Conservation (phyloP, 805 yeast species). For the Wickerhamomyces kurtzmanii region DNA sequence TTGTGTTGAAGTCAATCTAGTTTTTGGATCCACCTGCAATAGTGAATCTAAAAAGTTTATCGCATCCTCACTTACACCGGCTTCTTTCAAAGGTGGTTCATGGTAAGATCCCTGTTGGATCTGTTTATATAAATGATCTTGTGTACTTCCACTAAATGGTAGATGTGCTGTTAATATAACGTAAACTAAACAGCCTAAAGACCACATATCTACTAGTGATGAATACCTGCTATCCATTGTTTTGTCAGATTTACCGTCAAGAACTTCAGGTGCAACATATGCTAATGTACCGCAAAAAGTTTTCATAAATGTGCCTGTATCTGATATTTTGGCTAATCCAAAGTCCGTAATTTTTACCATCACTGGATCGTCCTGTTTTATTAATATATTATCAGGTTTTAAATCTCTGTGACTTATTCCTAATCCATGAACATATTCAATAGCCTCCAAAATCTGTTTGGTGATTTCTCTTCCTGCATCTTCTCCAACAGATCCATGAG, state of each 20-base stretch:
- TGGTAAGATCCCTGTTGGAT: slow-evolving; percentile 75
- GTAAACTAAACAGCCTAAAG: slow-evolving; percentile 88
- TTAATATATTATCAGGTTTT: slow-evolving; percentile 91
- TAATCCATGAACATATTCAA: slow-evolving; percentile 75
- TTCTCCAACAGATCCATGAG: slow-evolving; percentile 87
- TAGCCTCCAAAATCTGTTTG: slow-evolving; percentile 74
- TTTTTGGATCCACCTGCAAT: slow-evolving; percentile 66
- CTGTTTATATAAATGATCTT: slow-evolving; percentile 70
- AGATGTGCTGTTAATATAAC: slow-evolving; percentile 88
- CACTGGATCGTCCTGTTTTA: slow-evolving; percentile 87
- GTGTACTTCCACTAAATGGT: slow-evolving; percentile 92
- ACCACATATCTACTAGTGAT: slow-evolving; percentile 93
- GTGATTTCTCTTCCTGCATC: slow-evolving; percentile 83
- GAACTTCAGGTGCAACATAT: slow-evolving; percentile 92
- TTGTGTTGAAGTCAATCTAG: slow-evolving; percentile 62
- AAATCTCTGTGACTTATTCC: slow-evolving; percentile 96
- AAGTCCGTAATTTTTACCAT: slow-evolving; percentile 91
- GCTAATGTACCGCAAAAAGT: slow-evolving; percentile 98
- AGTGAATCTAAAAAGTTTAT: slow-evolving; percentile 61
- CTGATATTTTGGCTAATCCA: slow-evolving; percentile 89
- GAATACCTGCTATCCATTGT: slow-evolving; percentile 41
- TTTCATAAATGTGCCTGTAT: slow-evolving; percentile 77
- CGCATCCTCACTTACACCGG: slow-evolving; percentile 58
- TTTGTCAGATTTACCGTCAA: slow-evolving; percentile 27
- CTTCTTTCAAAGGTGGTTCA: slow-evolving; percentile 60